Evolutionary conservation across 352 stramenopile species (phyloP).

Genomic region (Nothophytophthora sp.): DNA sequence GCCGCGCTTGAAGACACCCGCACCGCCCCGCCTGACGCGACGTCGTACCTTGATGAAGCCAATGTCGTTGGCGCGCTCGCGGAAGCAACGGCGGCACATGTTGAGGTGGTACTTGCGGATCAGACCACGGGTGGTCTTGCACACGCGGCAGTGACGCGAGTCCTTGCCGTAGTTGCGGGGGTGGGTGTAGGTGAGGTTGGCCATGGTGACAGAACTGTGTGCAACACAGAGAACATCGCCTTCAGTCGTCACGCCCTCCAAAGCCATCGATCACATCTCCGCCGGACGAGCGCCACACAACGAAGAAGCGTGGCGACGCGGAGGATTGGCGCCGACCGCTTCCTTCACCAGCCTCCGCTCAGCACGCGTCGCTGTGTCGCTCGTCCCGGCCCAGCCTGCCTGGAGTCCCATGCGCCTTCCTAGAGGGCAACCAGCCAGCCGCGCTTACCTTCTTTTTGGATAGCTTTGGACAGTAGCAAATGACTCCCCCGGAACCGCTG

Average conservation of each 20-base stretch:
- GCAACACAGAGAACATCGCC: slow-evolving; percentile 17
- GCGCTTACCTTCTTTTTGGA: slow-evolving; percentile 82
- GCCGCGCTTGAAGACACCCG: background rate
- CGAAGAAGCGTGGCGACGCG: too few species aligned
- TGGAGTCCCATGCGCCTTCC: background rate
- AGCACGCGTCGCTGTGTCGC: too few species aligned
- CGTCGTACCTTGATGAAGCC: slow-evolving; percentile 97
- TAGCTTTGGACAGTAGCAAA: slow-evolving; percentile 91
- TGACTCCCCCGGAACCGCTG: slow-evolving; percentile 30
- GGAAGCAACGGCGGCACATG: slow-evolving; percentile 97
- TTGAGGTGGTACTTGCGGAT: slow-evolving; percentile 97
- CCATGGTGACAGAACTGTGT: slow-evolving; percentile 77
- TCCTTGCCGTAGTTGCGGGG: slow-evolving; percentile 90
- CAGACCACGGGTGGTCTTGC: slow-evolving; percentile 90
- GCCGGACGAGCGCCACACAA: too few species aligned
- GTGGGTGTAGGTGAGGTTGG: slow-evolving; percentile 90
- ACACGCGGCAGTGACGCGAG: slow-evolving; percentile 90
- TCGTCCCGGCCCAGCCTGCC: background rate
- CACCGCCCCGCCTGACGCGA: too few species aligned
- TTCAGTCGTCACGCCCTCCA: slow-evolving; percentile 4
- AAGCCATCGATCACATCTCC: slow-evolving; percentile 10
- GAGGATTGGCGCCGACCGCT: too few species aligned
- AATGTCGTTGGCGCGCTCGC: slow-evolving; percentile 94
- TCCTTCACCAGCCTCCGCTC: too few species aligned
- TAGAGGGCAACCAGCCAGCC: too few species aligned